phyloP scores from a whole-genome alignment of 2,329 filamentous ascomycete genomes.

The Talaromyces albobiverticillius region DNA sequence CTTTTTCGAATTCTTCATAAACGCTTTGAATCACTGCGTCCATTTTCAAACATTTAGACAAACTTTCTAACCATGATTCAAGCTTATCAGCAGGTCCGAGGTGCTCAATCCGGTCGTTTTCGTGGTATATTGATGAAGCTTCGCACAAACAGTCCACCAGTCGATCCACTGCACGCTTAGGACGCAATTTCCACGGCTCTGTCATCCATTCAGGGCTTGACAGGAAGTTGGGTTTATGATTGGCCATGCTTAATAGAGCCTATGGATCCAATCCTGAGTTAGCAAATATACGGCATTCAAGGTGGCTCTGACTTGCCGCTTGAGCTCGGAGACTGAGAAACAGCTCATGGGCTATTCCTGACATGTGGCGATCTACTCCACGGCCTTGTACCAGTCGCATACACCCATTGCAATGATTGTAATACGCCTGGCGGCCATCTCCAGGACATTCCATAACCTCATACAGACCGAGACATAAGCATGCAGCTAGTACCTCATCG shows the following conservation, averaged over 20 bases:
- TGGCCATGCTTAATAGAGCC: slow-evolving; percentile 29
- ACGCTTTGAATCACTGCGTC: slow-evolving; percentile 25
- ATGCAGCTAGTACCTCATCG: slow-evolving; percentile 36
- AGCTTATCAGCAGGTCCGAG: slow-evolving; percentile 18
- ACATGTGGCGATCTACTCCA: slow-evolving; percentile 30
- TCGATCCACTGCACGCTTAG: slow-evolving; percentile 25
- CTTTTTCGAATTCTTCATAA: slow-evolving; percentile 23
- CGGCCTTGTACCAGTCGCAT: slow-evolving; percentile 30
- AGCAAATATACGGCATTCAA: not conserved
- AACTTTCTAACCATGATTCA: slow-evolving; percentile 17
- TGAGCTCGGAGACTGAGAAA: slow-evolving; percentile 30
- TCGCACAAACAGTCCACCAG: slow-evolving; percentile 30
- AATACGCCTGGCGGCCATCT: slow-evolving; percentile 26
- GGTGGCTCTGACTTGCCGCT: slow-evolving; percentile 17
- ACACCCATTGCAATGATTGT: slow-evolving; percentile 31
- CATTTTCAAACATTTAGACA: slow-evolving; percentile 26
- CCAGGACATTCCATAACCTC: slow-evolving; percentile 35
- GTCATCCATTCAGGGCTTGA: slow-evolving; percentile 29
- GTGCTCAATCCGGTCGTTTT: slow-evolving; percentile 15
- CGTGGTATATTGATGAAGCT: slow-evolving; percentile 24
- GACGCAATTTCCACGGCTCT: slow-evolving; percentile 25
- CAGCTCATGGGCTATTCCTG: slow-evolving; percentile 30
- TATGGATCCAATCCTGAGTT: slow-evolving; percentile 11
- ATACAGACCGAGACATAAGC: slow-evolving; percentile 35
- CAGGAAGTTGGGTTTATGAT: slow-evolving; percentile 25